Base-by-base conservation (phyloP, 2,329 filamentous ascomycete species). In the Sporothrix luriei region DNA sequence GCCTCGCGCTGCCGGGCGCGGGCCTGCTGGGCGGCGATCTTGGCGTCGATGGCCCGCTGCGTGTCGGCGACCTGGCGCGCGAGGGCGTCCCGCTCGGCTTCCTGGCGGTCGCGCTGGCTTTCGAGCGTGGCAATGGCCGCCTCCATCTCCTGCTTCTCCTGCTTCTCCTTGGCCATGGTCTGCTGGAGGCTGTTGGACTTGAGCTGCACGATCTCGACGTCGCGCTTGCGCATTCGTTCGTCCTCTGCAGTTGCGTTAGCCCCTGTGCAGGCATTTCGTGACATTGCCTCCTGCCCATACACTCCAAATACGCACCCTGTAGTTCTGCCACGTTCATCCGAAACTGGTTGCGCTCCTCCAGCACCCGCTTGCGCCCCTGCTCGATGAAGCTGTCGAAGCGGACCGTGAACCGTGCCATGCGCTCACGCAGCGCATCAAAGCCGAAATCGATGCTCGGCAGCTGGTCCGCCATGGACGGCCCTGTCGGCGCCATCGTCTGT, bases 351-450 rank as follows among this genome's bases (percentile, higher is more conserved):
- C 93, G 88, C 82, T 98, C 94, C 76, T 97, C 93, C 9, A 98
- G 79, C 0, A 98, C 92, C 68, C 92, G 88, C 79, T 96, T 96
- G 65, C 94, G 87, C 0, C 94, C 93, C 73, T 92, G 89, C 77
- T 97, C 94, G 73, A 99, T 97, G 75, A 97, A 98, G 0, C 90
- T 89, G 78, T 99, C 95, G 75, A 99, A 99, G 75, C 88, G 91
- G 10, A 88, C 86, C 0, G 91, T 97, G 78, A 99, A 99, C 73
- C 91, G 92, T 68, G 90, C 87, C 95, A 99, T 98, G 80, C 93
- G 91, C 76, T 94, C 93, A 80, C 94, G 94, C 77, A 99, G 82
- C 75, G 97, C 93, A 75, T 98, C 94, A 79, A 98, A 98, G 70
- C 93, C 93, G 79, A 99, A 98, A 80, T 97, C 93, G 79, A 97